Conservation (phyloP, 169 alveolate genomes). For the Toxoplasma gondii region DNA sequence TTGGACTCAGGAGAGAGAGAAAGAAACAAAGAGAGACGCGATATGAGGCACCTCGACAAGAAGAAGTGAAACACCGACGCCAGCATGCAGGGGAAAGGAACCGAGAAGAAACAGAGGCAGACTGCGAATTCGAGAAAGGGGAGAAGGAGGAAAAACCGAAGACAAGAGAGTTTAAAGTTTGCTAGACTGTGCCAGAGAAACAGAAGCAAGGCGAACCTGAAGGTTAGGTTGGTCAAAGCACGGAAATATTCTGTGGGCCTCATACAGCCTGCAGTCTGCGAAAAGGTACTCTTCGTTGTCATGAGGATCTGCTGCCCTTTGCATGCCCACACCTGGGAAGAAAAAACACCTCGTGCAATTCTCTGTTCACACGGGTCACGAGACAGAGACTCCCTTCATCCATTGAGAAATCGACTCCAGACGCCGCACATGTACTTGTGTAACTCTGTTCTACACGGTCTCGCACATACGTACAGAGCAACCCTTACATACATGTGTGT, state of each 20-base stretch:
- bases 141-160: background rate
- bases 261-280: slow-evolving; percentile 27
- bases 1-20: too few relatives aligned
- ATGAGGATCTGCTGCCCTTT: background rate
- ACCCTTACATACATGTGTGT: too few relatives aligned
- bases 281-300: slow-evolving; percentile 36
- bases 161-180: background rate
- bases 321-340: background rate
- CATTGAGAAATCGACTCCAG: background rate
- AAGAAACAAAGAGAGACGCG: too few relatives aligned
- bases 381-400: background rate
- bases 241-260: slow-evolving; percentile 36
- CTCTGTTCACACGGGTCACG: background rate
- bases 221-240: slow-evolving; percentile 42
- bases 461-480: too few relatives aligned
- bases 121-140: background rate
- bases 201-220: background rate
- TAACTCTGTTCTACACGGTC: too few relatives aligned
- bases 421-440: too few relatives aligned
- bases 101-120: background rate
- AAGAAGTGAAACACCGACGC: too few relatives aligned
- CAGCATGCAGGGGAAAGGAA: too few relatives aligned
- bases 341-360: too few relatives aligned
- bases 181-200: background rate
- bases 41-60: too few relatives aligned